phyloP scores from a whole-genome alignment of 1,139 yeast species.

The Blastobotrys arbuscula region DNA sequence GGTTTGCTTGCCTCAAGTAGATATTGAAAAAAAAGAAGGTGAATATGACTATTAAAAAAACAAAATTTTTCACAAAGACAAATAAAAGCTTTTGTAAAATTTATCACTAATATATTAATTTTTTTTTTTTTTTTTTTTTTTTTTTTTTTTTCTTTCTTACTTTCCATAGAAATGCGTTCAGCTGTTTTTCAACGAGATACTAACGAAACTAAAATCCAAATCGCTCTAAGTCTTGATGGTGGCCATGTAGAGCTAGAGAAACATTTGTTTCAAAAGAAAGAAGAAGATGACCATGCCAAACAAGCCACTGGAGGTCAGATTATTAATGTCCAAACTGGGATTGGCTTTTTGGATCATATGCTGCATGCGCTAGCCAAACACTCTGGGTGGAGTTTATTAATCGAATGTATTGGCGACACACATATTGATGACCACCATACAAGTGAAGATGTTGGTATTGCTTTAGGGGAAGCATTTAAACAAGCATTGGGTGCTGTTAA shows the following conservation, averaged over 20 bases:
- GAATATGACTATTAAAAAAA: conserved; percentile 23
- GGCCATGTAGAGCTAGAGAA: conserved; percentile 59
- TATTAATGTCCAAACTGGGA: conserved; percentile 80
- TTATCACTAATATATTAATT: too few species aligned
- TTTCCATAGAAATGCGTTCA: conserved; percentile 8
- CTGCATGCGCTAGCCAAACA: conserved; percentile 95
- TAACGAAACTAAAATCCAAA: conserved; percentile 89
- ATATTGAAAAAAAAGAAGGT: conserved; percentile 26
- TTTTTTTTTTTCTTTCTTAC: not conserved
- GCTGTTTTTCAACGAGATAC: conserved; percentile 68
- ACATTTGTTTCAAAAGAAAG: conserved; percentile 41
- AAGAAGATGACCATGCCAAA: conserved; percentile 47
- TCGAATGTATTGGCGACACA: conserved; percentile 89
- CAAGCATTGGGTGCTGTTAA: conserved; percentile 82
- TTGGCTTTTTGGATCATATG: conserved; percentile 97
- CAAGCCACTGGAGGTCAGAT: conserved; percentile 62
- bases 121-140: too few species aligned
- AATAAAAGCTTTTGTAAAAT: too few species aligned
- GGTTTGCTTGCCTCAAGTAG: conserved; percentile 56
- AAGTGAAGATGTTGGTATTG: conserved; percentile 91
- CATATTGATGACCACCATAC: conserved; percentile 97
- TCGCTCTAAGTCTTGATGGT: conserved; percentile 79
- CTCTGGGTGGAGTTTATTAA: conserved; percentile 87
- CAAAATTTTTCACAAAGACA: not conserved
- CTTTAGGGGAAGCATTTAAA: conserved; percentile 84